Evolutionary conservation across 139 green algal species (phyloP).

Genomic region (Chlamydomonas eustigma): DNA sequence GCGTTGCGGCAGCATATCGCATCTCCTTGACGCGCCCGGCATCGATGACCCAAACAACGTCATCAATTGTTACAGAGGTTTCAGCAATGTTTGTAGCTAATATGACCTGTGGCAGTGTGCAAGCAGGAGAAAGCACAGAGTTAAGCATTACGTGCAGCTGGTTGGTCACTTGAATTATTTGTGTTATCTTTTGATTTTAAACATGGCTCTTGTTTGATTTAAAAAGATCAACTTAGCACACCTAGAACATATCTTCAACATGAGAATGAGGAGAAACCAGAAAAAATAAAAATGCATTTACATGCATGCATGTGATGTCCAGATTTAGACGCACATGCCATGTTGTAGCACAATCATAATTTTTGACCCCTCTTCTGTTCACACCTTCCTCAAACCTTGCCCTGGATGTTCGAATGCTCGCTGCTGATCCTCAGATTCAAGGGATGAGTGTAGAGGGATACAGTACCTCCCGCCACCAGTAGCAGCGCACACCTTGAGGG

Average conservation of each 20-base stretch:
- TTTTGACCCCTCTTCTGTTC: not conserved
- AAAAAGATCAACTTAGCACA: no score
- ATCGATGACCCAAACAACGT: conserved; percentile 20
- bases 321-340: not conserved
- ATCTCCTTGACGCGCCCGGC: conserved; percentile 1
- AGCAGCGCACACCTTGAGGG: conserved; percentile 5
- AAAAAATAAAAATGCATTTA: no score
- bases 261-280: no score
- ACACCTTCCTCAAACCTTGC: conserved; percentile 14
- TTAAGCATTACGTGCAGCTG: no score
- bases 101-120: conserved; percentile 68
- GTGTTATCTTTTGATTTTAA: no score
- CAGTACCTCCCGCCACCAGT: conserved; percentile 27
- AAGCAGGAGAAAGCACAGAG: no score
- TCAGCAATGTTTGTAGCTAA: conserved; percentile 91
- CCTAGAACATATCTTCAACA: no score
- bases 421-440: conserved; percentile 36
- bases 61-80: conserved; percentile 85
- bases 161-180: no score
- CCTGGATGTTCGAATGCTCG: not conserved
- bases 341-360: not conserved
- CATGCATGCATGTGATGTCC: not conserved
- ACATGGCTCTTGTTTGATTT: no score
- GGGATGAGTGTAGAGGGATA: conserved; percentile 69
- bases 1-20: not conserved